phyloP scores from a whole-genome alignment of 192 early-diverging fungal species.

The Entomortierella lignicola region DNA sequence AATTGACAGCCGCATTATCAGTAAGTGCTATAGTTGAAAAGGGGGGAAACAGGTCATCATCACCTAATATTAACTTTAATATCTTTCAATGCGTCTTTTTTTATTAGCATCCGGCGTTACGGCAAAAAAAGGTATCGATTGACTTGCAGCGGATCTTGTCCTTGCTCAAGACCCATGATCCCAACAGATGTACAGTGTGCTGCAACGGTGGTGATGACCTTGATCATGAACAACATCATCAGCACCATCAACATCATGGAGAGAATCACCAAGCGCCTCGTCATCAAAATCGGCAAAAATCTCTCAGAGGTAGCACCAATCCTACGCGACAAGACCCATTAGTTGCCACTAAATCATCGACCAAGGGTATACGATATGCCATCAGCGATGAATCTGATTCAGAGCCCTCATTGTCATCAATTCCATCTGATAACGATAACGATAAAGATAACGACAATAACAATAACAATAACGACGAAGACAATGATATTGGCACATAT shows the following conservation, averaged over 20 bases:
- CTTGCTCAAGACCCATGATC: conserved; percentile 37
- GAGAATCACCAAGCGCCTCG: neutral
- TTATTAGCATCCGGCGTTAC: neutral
- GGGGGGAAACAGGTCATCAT: no score
- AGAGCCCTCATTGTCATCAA: conserved; percentile 4
- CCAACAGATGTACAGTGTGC: conserved; percentile 41
- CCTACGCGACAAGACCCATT: neutral
- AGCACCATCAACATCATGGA: neutral
- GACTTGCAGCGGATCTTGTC: conserved; percentile 32
- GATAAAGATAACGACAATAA: no score
- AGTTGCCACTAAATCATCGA: neutral
- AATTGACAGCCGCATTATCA: conserved; percentile 8
- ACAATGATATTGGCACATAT: neutral
- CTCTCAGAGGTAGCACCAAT: neutral
- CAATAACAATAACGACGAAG: no score
- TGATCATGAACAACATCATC: conserved; percentile 5
- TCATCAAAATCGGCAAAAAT: conserved; percentile 1
- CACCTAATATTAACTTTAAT: no score
- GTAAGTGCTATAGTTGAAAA: neutral
- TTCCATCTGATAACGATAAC: neutral
- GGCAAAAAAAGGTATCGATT: conserved; percentile 36
- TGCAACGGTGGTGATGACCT: conserved; percentile 22
- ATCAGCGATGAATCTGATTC: neutral
- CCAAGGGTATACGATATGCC: neutral
- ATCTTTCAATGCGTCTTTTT: neutral